Percentiles rank a stretch among this genome's conserved stretches.
Conservation (phyloP, 2,329 filamentous ascomycete species). For the Didymella glomerata region DNA sequence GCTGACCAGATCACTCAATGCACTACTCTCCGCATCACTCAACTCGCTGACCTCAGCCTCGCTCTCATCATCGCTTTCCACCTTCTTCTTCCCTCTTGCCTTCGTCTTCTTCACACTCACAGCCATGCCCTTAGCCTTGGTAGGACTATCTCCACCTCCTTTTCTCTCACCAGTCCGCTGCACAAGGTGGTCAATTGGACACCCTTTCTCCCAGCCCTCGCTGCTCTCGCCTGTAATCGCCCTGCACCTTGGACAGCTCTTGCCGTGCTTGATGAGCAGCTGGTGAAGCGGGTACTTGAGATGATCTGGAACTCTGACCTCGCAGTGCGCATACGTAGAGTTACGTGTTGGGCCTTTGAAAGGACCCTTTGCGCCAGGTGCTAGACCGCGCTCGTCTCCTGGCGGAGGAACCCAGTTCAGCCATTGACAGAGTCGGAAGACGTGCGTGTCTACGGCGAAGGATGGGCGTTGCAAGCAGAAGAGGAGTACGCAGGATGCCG, state of each 20-base stretch:
- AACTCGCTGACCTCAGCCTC: slow-evolving; percentile 40
- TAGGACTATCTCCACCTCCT: slow-evolving; percentile 35
- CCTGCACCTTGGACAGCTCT: slow-evolving; percentile 66
- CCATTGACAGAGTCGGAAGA: slow-evolving; percentile 69
- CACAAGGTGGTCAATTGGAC: slow-evolving; percentile 70
- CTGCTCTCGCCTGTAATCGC: slow-evolving; percentile 68
- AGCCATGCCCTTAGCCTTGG: slow-evolving; percentile 19
- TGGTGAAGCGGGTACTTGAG: slow-evolving; percentile 71
- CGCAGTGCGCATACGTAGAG: slow-evolving; percentile 67
- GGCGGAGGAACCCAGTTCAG: slow-evolving; percentile 67
- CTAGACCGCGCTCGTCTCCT: slow-evolving; percentile 44
- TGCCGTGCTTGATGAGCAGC: slow-evolving; percentile 69
- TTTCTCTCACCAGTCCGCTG: slow-evolving; percentile 65
- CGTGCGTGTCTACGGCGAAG: slow-evolving; percentile 73
- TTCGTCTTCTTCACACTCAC: slow-evolving; percentile 28
- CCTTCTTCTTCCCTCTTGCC: slow-evolving; percentile 25
- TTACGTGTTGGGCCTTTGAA: slow-evolving; percentile 58
- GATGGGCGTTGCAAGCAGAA: slow-evolving; percentile 70
- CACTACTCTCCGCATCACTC: slow-evolving; percentile 37
- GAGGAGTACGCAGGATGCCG: slow-evolving; percentile 69
- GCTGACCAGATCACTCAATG: slow-evolving; percentile 18
- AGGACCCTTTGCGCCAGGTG: slow-evolving; percentile 49
- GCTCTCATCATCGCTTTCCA: slow-evolving; percentile 36
- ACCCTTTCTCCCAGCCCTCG: slow-evolving; percentile 69
- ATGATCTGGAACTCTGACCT: slow-evolving; percentile 67